Percentiles rank a stretch among this genome's conserved stretches.
These are phyloP conservation scores for Parasarocladium wereldwijsianum DNA, from an alignment of 2,329 filamentous ascomycete genomes.

Conservation along the genomic window DNA sequence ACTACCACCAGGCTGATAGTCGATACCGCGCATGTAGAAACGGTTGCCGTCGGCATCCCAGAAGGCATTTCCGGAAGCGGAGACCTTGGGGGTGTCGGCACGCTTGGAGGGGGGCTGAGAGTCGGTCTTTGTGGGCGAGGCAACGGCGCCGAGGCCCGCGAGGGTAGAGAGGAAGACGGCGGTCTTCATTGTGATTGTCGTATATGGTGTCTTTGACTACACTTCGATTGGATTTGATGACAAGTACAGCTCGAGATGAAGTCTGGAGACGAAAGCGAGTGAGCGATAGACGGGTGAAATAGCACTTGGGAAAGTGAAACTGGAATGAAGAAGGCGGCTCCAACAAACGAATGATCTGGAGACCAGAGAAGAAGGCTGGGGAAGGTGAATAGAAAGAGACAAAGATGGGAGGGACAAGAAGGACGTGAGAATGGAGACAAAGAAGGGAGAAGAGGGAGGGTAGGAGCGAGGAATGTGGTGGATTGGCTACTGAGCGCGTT, in stretches of 20 bases:
- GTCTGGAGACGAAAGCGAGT: conserved; percentile 1
- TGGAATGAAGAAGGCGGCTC: conserved; percentile 1
- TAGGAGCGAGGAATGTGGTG: conserved; percentile 6
- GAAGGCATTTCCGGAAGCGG: conserved; percentile 44
- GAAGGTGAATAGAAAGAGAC: conserved; percentile 6
- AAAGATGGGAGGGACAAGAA: conserved; percentile 7
- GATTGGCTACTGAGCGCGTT: no score
- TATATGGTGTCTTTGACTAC: background rate
- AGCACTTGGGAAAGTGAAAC: conserved; percentile 8
- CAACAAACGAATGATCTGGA: conserved; percentile 3
- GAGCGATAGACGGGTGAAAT: background rate
- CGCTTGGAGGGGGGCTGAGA: conserved; percentile 34
- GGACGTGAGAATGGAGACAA: conserved; percentile 4
- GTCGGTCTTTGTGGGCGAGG: conserved; percentile 34
- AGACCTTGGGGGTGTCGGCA: conserved; percentile 31
- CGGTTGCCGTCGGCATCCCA: conserved; percentile 31
- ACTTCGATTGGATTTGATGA: background rate
- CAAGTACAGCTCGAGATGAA: background rate
- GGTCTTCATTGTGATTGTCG: conserved; percentile 30
- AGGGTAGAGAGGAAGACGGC: conserved; percentile 31
- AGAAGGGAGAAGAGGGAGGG: conserved; percentile 7
- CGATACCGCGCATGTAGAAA: conserved; percentile 46
- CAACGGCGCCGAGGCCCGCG: conserved; percentile 29
- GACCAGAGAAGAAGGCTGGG: conserved; percentile 9
- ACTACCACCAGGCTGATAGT: conserved; percentile 49